These are phyloP conservation scores for Metschnikowia henanensis DNA, from an alignment of 805 yeast genomes.

Conservation along the genomic window DNA sequence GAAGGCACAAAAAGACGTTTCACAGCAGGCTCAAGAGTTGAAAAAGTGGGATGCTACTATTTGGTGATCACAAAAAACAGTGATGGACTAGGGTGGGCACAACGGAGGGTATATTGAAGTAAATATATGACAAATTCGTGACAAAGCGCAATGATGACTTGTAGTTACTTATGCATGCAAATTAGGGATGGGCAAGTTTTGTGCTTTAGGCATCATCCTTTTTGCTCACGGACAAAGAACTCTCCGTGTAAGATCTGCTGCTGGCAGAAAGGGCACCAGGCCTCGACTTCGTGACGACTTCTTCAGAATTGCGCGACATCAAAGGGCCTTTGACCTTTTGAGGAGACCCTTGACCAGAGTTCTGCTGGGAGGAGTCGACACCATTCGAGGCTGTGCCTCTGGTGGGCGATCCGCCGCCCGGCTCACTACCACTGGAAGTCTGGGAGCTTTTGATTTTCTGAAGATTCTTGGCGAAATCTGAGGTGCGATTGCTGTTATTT, in stretches of 20 bases:
- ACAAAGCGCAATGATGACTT: no score
- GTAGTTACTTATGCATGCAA: no score
- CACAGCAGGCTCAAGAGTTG: slow-evolving; percentile 56
- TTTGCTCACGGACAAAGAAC: slow-evolving; percentile 20
- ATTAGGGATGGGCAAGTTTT: not conserved
- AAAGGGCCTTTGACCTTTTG: slow-evolving; percentile 5
- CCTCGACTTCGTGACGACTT: slow-evolving; percentile 20
- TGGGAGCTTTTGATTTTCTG: slow-evolving; percentile 32
- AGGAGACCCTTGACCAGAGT: slow-evolving; percentile 8
- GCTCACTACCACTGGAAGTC: slow-evolving; percentile 6
- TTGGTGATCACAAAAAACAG: slow-evolving; percentile 46
- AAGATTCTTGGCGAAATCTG: slow-evolving; percentile 47
- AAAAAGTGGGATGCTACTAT: slow-evolving; percentile 62
- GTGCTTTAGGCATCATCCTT: slow-evolving; percentile 2
- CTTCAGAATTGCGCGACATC: slow-evolving; percentile 29
- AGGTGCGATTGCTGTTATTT: slow-evolving; percentile 44
- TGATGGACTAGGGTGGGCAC: no score
- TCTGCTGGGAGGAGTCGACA: slow-evolving; percentile 1
- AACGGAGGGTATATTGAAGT: no score
- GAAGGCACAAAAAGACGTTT: slow-evolving; percentile 74
- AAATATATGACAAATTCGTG: no score
- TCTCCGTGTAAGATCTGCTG: slow-evolving; percentile 37
- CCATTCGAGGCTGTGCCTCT: slow-evolving; percentile 1
- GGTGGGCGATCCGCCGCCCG: slow-evolving; percentile 7
- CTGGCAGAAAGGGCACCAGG: slow-evolving; percentile 33